Evolutionary conservation across 176 grass and related monocot species (phyloP), one percentile per base, ranked within the genome.

Genomic region (Hordeum vulgare): DNA sequence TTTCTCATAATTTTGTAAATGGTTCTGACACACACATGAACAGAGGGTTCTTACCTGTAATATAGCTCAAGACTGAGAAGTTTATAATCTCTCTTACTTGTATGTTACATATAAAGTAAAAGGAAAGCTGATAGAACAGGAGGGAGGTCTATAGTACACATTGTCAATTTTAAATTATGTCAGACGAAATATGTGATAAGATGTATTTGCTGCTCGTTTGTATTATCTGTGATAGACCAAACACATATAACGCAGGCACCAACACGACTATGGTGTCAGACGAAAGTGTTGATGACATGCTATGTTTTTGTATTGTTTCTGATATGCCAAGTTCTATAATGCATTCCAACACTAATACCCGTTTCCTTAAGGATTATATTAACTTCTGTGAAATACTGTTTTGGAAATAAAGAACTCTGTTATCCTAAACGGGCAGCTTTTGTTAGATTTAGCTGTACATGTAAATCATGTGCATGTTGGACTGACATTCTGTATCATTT

Each of bases 91-190:
- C 1, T 5, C 24, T 79, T 49, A 15, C 45, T 49, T 84, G 20
- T 77, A 56, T 76, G 59, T 54, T 76, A 68, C 28, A 35, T 75
- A 83, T 75, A 83, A 75, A 78, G 17, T 28, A 78, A 63, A 42
- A 42, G 23, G 14, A 37, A 62, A 61, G 75, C 5, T 23, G 6
- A 21, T 62, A 63, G 76, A 44, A 37, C 20, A 14, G 20, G 13
- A 75, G 58, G 67, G 27, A 74, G 25, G 69, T 72, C 28, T 74
- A 65, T 65, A 82, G 24, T 9, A 15, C 27, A 72, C 25, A 13
- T 33, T 23, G 15, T 84, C 29, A 84, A 53, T 20, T 53, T 53
- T 53, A 53, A 53, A 53, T 20, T 21, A 29, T 63, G 57, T 79
- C 25, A 12, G 17, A 62, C 9, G 6, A 79, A 79, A 63, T 29